Conservation (phyloP, 1,139 yeast genomes). For the Sugiyamaella paludigena region DNA sequence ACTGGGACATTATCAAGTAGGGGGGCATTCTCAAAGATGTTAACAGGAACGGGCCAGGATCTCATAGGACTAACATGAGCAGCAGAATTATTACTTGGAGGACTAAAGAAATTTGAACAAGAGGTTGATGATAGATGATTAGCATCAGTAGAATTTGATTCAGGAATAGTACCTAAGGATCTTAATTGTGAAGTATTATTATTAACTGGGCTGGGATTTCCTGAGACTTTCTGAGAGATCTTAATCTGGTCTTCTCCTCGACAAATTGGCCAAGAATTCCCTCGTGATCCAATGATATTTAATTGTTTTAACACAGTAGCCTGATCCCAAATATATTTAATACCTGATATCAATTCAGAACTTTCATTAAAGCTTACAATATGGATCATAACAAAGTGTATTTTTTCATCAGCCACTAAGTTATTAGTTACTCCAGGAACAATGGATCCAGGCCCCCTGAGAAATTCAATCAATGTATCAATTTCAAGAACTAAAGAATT, state of each 20-base stretch:
- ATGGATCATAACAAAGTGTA: constrained; percentile 28
- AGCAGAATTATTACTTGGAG: constrained; percentile 3
- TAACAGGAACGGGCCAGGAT: constrained; percentile 20
- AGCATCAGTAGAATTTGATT: background rate
- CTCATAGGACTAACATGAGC: constrained; percentile 17
- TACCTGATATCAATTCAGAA: constrained; percentile 19
- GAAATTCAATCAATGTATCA: constrained; percentile 28
- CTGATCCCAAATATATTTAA: constrained; percentile 34
- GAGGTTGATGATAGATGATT: background rate
- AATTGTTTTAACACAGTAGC: constrained; percentile 34
- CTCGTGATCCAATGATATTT: constrained; percentile 32
- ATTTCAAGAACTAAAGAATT: constrained; percentile 29
- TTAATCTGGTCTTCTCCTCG: constrained; percentile 27
- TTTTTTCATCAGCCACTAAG: constrained; percentile 32
- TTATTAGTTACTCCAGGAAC: constrained; percentile 32
- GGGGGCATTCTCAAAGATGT: constrained; percentile 20
- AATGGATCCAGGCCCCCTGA: constrained; percentile 31
- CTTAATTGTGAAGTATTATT: no score
- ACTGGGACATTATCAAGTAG: constrained; percentile 23
- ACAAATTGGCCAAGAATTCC: constrained; percentile 34
- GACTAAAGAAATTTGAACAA: background rate
- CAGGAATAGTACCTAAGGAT: background rate
- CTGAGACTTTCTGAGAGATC: constrained; percentile 10
- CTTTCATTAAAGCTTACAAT: constrained; percentile 25
- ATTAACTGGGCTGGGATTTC: background rate